A percentile compares a stretch with the other conserved stretches of the same genome.
Evolutionary conservation across 2,329 filamentous ascomycete species (phyloP).

Genomic region (Myriosclerotinia scirpicola): DNA sequence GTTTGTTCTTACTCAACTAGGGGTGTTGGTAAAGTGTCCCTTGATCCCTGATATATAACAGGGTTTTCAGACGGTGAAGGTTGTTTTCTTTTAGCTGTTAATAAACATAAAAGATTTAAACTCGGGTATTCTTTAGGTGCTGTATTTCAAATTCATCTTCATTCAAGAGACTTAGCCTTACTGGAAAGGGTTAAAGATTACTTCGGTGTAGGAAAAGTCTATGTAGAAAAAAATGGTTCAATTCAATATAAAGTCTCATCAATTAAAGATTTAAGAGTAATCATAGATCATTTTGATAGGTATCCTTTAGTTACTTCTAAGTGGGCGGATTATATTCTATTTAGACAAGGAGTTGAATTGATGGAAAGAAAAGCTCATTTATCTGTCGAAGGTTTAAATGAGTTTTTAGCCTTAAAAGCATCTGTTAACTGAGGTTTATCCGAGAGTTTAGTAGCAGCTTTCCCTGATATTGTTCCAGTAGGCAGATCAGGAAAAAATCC

Average conservation of each 20-base stretch:
- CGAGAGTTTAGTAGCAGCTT: too few relatives aligned
- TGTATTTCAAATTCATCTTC: neutral
- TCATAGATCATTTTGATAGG: neutral
- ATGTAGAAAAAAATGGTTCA: neutral
- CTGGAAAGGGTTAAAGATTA: neutral
- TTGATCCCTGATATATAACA: conserved; percentile 11
- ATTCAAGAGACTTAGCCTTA: neutral
- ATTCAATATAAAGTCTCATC: neutral
- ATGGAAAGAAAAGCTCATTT: too few relatives aligned
- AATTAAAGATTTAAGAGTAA: neutral
- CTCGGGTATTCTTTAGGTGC: too few relatives aligned
- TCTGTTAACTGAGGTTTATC: too few relatives aligned
- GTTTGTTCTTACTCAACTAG: too few relatives aligned
- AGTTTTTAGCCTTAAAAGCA: too few relatives aligned
- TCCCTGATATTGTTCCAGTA: too few relatives aligned
- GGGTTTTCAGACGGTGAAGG: neutral
- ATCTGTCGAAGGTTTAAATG: too few relatives aligned
- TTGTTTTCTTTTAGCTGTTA: too few relatives aligned
- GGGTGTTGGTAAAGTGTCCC: too few relatives aligned
- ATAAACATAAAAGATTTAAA: too few relatives aligned
- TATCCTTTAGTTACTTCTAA: conserved; percentile 6
- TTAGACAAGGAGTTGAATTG: neutral
- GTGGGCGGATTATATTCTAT: neutral
- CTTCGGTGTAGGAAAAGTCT: neutral
- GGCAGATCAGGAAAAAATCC: too few relatives aligned